Percentiles rank a stretch among this genome's conserved stretches.
Evolutionary conservation across 192 early-diverging fungal genomes (phyloP).

Genomic region (Dimargaris cristalligena): DNA sequence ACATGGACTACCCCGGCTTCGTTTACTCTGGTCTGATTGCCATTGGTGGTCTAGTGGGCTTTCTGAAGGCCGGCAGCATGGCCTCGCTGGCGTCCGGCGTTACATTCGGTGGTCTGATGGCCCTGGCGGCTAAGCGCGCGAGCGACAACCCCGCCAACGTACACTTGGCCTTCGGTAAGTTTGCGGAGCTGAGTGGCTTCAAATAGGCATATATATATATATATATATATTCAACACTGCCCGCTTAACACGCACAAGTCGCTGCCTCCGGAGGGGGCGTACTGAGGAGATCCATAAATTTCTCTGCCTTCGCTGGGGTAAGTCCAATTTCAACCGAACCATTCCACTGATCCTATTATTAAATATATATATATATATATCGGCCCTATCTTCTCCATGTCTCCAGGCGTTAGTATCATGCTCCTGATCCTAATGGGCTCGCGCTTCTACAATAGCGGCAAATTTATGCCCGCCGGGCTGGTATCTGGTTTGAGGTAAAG

Average conservation of each 20-base stretch:
- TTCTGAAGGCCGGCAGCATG: neutral
- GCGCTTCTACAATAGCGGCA: slow-evolving; percentile 20
- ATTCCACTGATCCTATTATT: no score
- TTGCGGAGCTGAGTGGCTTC: no score
- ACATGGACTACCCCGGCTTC: slow-evolving; percentile 1
- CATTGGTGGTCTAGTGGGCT: neutral
- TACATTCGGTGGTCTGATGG: neutral
- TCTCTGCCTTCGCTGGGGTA: no score
- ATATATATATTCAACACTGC: no score
- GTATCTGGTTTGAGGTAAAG: slow-evolving; percentile 22
- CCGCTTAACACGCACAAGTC: no score
- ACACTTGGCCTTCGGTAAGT: neutral
- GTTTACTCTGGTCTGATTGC: neutral
- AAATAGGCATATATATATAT: no score
- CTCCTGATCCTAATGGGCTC: slow-evolving; percentile 23
- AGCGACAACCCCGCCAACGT: slow-evolving; percentile 4
- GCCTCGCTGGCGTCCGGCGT: neutral
- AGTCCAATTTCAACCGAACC: no score
- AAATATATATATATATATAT: no score
- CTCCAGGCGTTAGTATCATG: neutral
- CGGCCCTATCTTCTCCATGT: no score
- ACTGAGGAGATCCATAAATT: no score
- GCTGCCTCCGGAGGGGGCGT: no score
- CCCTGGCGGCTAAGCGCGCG: neutral
- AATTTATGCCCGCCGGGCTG: slow-evolving; percentile 29